phyloP scores from a whole-genome alignment of 805 yeast genomes.

The Wickerhamomyces ciferrii region DNA sequence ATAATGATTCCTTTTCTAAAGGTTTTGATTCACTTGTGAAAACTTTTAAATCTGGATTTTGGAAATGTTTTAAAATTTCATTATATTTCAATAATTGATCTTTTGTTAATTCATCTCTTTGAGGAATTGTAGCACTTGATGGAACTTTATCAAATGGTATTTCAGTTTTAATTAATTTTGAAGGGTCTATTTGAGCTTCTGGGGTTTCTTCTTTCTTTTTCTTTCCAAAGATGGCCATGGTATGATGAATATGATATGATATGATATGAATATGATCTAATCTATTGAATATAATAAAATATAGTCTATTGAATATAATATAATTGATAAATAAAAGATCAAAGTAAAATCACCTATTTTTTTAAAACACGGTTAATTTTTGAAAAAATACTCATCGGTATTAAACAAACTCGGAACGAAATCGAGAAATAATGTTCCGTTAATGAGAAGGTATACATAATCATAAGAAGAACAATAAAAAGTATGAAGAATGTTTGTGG shows the following conservation, averaged over 20 bases:
- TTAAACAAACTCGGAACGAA: no score
- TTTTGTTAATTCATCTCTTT: slow-evolving; percentile 36
- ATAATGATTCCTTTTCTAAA: slow-evolving; percentile 35
- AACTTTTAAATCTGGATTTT: slow-evolving; percentile 22
- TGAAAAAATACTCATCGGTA: no score
- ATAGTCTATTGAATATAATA: not conserved
- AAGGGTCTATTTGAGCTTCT: slow-evolving; percentile 20
- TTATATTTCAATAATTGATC: slow-evolving; percentile 58
- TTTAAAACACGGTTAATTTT: no score
- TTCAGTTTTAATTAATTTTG: slow-evolving; percentile 22
- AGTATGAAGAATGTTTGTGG: no score
- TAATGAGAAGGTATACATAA: no score
- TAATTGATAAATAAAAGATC: no score
- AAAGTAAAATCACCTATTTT: no score
- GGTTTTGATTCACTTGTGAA: slow-evolving; percentile 28
- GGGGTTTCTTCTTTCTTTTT: slow-evolving; percentile 15
- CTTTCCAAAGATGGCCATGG: slow-evolving; percentile 22
- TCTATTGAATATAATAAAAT: no score
- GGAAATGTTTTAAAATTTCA: slow-evolving; percentile 61
- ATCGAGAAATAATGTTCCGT: no score
- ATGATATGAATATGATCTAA: no score
- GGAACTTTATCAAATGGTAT: slow-evolving; percentile 59
- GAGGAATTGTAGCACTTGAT: slow-evolving; percentile 42
- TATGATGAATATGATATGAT: not conserved
- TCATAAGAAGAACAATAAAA: no score